These are phyloP conservation scores for Botrytis deweyae DNA, from an alignment of 2,329 filamentous ascomycete genomes.

Conservation along the genomic window DNA sequence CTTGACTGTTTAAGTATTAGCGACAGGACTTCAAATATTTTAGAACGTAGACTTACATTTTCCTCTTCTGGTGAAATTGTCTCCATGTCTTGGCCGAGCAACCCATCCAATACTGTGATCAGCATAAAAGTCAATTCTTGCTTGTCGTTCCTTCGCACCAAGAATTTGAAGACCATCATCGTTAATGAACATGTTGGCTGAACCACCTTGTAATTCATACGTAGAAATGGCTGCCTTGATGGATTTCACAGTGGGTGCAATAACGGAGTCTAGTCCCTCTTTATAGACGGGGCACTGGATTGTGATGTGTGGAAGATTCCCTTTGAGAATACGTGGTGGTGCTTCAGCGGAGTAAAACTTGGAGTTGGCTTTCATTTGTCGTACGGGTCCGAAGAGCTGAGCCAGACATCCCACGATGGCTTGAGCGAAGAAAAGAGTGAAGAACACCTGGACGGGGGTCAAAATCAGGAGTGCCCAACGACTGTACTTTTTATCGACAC, in stretches of 20 bases:
- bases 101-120: slow-evolving; percentile 71
- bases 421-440: slow-evolving; percentile 78
- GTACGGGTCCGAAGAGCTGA: slow-evolving; percentile 73
- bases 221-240: slow-evolving; percentile 76
- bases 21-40: slow-evolving; percentile 21
- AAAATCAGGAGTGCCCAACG: slow-evolving; percentile 65
- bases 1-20: slow-evolving; percentile 37
- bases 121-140: slow-evolving; percentile 66
- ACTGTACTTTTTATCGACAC: slow-evolving; percentile 60
- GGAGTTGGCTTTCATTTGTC: slow-evolving; percentile 72
- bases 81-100: slow-evolving; percentile 62
- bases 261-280: slow-evolving; percentile 73
- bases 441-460: slow-evolving; percentile 73
- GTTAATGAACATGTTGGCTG: slow-evolving; percentile 74
- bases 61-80: slow-evolving; percentile 61
- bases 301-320: slow-evolving; percentile 68
- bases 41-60: slow-evolving; percentile 45
- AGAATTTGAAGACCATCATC: slow-evolving; percentile 73
- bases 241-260: slow-evolving; percentile 73
- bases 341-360: slow-evolving; percentile 78
- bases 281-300: slow-evolving; percentile 90
- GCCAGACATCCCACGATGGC: slow-evolving; percentile 74
- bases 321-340: slow-evolving; percentile 58
- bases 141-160: slow-evolving; percentile 58
- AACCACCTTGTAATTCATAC: slow-evolving; percentile 75